Conservation (phyloP, 208 protist genomes). For the Acanthamoeba healyi region DNA sequence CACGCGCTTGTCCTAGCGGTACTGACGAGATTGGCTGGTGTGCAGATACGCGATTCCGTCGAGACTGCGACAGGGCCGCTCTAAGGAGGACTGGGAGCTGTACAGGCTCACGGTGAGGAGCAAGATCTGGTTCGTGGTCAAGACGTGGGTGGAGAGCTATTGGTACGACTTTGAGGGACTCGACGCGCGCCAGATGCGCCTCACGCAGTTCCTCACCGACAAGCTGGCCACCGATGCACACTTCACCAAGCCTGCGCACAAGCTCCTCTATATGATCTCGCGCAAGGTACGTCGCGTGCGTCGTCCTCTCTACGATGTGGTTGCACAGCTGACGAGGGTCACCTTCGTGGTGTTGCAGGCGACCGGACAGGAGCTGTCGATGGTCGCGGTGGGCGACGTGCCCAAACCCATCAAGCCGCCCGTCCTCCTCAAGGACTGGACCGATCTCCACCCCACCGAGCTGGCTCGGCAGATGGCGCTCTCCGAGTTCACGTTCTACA, state of each 20-base stretch:
- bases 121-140: conserved; percentile 71
- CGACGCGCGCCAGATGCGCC: not conserved
- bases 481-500: conserved; percentile 52
- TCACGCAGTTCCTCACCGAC: conserved; percentile 55
- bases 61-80: not conserved
- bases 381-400: conserved; percentile 56
- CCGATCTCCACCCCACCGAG: conserved; percentile 45
- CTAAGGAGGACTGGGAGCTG: conserved; percentile 36
- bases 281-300: conserved; percentile 19
- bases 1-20: no score
- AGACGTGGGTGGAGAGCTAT: conserved; percentile 72
- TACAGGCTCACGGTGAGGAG: conserved; percentile 5
- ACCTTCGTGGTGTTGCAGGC: conserved; percentile 11
- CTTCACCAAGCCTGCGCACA: conserved; percentile 68
- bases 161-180: conserved; percentile 67
- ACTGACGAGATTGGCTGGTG: no score
- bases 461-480: conserved; percentile 68
- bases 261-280: conserved; percentile 56
- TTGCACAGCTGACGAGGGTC: no score
- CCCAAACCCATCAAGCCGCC: conserved; percentile 52
- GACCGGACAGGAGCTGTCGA: conserved; percentile 47
- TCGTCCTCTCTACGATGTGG: not conserved
- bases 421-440: conserved; percentile 38
- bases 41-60: not conserved
- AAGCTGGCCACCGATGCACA: conserved; percentile 37